Evolutionary conservation across 179 eudicot genomes (phyloP).

Genomic region (Heliamphora pulchella): DNA sequence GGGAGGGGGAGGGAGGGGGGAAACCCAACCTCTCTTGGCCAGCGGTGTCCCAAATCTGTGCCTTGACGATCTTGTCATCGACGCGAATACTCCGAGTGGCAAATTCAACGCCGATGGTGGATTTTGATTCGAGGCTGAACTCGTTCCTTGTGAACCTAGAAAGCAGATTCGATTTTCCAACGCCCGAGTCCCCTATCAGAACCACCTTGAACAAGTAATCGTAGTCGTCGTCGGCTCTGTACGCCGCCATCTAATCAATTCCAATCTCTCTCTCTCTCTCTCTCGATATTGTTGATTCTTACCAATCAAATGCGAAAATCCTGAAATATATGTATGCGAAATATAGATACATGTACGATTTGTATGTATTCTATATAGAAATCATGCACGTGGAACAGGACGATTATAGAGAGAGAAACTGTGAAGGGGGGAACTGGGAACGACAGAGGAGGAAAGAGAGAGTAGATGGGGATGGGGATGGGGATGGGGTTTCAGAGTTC

Average conservation of each 20-base stretch:
- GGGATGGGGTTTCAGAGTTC: not conserved
- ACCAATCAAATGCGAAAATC: constrained; percentile 3
- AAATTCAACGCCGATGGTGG: constrained; percentile 46
- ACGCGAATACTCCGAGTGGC: constrained; percentile 38
- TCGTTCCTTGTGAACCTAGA: constrained; percentile 36
- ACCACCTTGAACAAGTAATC: constrained; percentile 42
- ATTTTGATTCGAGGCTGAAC: constrained; percentile 41
- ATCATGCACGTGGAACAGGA: not conserved
- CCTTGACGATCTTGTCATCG: constrained; percentile 41
- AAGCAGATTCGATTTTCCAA: constrained; percentile 33
- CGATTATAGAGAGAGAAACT: not conserved
- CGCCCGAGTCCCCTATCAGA: constrained; percentile 43
- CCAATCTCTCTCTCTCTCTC: not conserved
- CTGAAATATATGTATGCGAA: not conserved
- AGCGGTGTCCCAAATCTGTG: constrained; percentile 46
- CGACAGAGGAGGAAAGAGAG: not conserved
- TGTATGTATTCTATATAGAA: not conserved
- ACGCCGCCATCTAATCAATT: constrained; percentile 18
- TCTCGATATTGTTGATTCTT: not conserved
- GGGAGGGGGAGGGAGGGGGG: too few relatives aligned
- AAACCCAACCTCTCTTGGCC: constrained; percentile 30
- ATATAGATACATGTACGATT: not conserved
- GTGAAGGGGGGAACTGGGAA: not conserved
- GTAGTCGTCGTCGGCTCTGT: constrained; percentile 40
- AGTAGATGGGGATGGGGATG: too few relatives aligned